Evolutionary conservation across 2,329 filamentous ascomycete species (phyloP).

Genomic region (Fusarium sp.): DNA sequence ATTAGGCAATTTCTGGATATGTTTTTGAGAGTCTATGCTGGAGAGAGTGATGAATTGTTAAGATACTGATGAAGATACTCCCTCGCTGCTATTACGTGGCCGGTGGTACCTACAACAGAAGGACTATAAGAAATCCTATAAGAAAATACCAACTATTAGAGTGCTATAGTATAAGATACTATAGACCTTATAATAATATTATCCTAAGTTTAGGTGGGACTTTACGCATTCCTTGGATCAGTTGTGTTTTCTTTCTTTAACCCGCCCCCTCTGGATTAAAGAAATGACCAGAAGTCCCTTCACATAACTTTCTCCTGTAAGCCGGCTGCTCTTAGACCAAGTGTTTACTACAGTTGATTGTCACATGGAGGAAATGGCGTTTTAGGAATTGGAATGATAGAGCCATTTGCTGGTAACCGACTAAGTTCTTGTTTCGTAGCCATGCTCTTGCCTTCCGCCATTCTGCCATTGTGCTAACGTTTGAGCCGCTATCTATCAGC

Average conservation of each 20-base stretch:
- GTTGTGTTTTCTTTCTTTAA: too few species aligned
- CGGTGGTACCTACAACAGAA: not conserved
- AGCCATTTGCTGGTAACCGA: conserved; percentile 32
- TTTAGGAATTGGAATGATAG: conserved; percentile 39
- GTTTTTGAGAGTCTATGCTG: not conserved
- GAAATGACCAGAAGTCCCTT: too few species aligned
- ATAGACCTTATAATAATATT: too few species aligned
- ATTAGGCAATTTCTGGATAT: conserved; percentile 20
- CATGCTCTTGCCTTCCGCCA: conserved; percentile 5
- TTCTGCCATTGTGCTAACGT: not conserved
- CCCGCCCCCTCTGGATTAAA: too few species aligned
- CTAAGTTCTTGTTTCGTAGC: conserved; percentile 28
- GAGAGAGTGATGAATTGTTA: not conserved
- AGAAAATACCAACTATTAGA: too few species aligned
- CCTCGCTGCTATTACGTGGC: not conserved
- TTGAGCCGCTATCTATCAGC: not conserved
- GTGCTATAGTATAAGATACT: too few species aligned
- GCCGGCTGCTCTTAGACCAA: not conserved
- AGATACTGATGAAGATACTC: conserved; percentile 23
- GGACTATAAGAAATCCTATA: too few species aligned
- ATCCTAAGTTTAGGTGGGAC: too few species aligned
- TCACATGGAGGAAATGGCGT: conserved; percentile 39
- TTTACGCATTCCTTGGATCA: too few species aligned
- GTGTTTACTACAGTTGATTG: conserved; percentile 13
- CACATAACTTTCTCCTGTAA: too few species aligned